A percentile compares a stretch with the other conserved stretches of the same genome.
phyloP scores from a whole-genome alignment of 257 asterid genomes.

The Linderniella brevidens region DNA sequence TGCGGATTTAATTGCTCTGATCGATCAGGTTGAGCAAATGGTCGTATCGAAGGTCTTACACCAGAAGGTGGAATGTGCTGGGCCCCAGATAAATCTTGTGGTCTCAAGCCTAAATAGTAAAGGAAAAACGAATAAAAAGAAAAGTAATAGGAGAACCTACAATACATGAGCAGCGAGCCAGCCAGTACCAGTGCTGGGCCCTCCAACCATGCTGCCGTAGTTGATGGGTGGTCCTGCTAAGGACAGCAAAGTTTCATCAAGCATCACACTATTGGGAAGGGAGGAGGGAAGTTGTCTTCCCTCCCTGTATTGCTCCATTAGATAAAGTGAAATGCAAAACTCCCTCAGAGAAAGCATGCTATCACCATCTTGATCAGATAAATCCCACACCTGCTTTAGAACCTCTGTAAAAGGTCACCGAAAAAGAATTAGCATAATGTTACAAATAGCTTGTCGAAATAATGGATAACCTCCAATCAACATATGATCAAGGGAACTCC shows the following conservation, averaged over 20 bases:
- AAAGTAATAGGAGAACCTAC: constrained; percentile 7
- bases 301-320: constrained; percentile 92
- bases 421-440: constrained; percentile 1
- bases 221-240: constrained; percentile 74
- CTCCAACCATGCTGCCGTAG: constrained; percentile 57
- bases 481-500: too few species aligned
- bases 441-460: not conserved
- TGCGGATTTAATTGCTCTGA: constrained; percentile 46
- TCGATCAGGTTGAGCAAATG: constrained; percentile 37
- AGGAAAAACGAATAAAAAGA: constrained; percentile 8
- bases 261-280: constrained; percentile 71
- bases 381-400: constrained; percentile 94
- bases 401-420: constrained; percentile 51
- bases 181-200: constrained; percentile 41
- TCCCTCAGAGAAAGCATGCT: constrained; percentile 96
- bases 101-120: constrained; percentile 44
- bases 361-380: constrained; percentile 91
- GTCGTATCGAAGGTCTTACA: constrained; percentile 54
- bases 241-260: constrained; percentile 67
- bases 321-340: constrained; percentile 74
- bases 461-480: not conserved
- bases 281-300: constrained; percentile 56
- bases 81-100: constrained; percentile 43
- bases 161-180: constrained; percentile 10
- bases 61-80: constrained; percentile 42